phyloP scores from a whole-genome alignment of 1,284 basidiomycete genomes.

The Takashimella tepidaria region DNA sequence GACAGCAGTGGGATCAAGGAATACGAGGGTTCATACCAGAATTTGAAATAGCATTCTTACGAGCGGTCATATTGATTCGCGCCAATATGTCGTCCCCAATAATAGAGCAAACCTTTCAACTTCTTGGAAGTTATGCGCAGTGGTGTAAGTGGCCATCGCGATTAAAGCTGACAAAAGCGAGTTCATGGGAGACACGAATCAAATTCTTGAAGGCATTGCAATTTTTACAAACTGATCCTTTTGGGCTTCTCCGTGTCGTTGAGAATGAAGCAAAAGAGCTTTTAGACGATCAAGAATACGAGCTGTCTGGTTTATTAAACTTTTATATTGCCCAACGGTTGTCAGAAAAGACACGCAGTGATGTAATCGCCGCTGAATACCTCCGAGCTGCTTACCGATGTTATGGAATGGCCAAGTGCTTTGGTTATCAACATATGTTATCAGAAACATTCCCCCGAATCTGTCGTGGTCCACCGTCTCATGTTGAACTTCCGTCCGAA shows the following conservation, averaged over 20 bases:
- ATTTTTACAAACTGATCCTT: conserved; percentile 1
- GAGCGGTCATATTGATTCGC: conserved; percentile 5
- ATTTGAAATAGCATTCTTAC: conserved; percentile 20
- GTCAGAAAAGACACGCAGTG: conserved; percentile 8
- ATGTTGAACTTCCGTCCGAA: conserved; percentile 3
- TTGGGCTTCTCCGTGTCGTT: conserved; percentile 5
- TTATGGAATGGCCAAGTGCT: conserved; percentile 8
- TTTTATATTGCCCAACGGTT: conserved; percentile 16
- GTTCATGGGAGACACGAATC: conserved; percentile 2
- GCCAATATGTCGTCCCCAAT: not conserved
- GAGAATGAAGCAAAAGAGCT: conserved; percentile 18
- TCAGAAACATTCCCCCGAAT: conserved; percentile 4
- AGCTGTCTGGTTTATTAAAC: conserved; percentile 22
- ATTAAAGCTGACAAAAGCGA: not conserved
- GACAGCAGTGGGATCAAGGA: not conserved
- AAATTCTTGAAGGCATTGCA: conserved; percentile 7
- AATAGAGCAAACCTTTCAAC: not conserved
- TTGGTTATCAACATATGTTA: conserved; percentile 13
- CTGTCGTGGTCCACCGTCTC: not conserved
- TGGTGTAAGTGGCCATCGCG: not conserved
- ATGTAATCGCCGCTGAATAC: conserved; percentile 14
- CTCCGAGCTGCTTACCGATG: conserved; percentile 11
- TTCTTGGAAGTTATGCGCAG: not conserved
- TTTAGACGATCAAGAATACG: conserved; percentile 8
- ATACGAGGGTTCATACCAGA: conserved; percentile 7